Evolutionary conservation across 192 early-diverging fungal species (phyloP).

Genomic region (Backusella morwellensis): DNA sequence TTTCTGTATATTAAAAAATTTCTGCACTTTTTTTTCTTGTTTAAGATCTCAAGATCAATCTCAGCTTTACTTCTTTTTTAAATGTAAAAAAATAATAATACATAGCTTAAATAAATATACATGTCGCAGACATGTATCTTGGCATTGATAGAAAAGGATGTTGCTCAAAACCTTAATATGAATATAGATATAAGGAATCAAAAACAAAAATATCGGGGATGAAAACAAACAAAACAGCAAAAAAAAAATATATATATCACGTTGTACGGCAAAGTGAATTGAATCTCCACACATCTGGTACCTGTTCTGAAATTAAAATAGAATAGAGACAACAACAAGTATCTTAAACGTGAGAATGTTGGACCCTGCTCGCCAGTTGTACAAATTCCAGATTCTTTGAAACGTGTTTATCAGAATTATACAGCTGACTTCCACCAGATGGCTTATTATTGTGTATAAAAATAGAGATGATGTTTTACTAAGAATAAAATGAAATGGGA

Average conservation of each 20-base stretch:
- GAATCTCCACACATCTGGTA: not conserved
- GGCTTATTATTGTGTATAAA: not conserved
- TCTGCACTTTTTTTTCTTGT: not conserved
- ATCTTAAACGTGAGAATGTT: slow-evolving; percentile 1
- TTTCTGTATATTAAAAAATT: not conserved
- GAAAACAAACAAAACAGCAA: not conserved
- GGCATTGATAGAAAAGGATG: not conserved
- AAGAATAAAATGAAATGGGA: not conserved
- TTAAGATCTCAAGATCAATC: not conserved
- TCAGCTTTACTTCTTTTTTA: not conserved
- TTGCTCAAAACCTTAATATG: not conserved
- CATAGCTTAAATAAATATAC: not conserved
- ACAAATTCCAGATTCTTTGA: not conserved
- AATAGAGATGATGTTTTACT: not conserved
- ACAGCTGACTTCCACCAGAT: not conserved
- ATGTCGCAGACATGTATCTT: not conserved
- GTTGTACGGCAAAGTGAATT: not conserved
- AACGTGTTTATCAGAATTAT: not conserved
- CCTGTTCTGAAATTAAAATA: slow-evolving; percentile 1
- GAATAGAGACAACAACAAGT: not conserved
- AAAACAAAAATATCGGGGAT: not conserved
- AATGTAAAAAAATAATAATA: not conserved
- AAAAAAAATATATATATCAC: not conserved
- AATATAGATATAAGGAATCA: not conserved
- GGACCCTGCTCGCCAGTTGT: not conserved